A percentile compares a stretch with the other conserved stretches of the same genome.
Conservation (phyloP, 2,329 filamentous ascomycete species). For the Kalaharituber pfeilii region DNA sequence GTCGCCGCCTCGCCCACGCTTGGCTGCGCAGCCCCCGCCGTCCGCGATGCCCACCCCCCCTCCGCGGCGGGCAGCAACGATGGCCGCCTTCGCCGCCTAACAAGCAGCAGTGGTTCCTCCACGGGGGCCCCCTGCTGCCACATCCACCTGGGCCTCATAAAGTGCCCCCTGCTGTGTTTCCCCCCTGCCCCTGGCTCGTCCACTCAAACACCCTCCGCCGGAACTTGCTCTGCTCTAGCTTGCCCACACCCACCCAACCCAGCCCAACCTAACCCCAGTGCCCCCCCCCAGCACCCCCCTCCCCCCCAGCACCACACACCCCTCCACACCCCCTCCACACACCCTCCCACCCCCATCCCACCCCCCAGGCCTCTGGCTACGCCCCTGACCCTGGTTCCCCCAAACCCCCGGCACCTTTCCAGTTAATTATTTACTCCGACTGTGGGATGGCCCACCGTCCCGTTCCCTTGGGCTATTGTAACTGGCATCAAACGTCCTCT, state of each 20-base stretch:
- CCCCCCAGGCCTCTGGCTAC: neutral
- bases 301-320: neutral
- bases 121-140: neutral
- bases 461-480: neutral
- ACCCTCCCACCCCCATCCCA: neutral
- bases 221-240: neutral
- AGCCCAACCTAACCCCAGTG: neutral
- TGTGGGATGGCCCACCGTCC: neutral
- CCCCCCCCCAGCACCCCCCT: neutral
- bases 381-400: neutral
- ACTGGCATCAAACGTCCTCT: neutral
- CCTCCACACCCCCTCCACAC: too few relatives aligned
- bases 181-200: neutral
- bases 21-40: neutral
- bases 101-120: neutral
- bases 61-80: too few relatives aligned
- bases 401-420: neutral
- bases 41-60: neutral
- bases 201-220: slow-evolving; percentile 1
- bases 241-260: neutral
- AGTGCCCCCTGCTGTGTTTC: neutral
- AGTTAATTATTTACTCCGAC: neutral
- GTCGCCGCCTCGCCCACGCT: neutral
- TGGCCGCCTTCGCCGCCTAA: too few relatives aligned
- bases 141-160: neutral